Conservation (phyloP, 805 yeast genomes). For the Ogataea kodamae region DNA sequence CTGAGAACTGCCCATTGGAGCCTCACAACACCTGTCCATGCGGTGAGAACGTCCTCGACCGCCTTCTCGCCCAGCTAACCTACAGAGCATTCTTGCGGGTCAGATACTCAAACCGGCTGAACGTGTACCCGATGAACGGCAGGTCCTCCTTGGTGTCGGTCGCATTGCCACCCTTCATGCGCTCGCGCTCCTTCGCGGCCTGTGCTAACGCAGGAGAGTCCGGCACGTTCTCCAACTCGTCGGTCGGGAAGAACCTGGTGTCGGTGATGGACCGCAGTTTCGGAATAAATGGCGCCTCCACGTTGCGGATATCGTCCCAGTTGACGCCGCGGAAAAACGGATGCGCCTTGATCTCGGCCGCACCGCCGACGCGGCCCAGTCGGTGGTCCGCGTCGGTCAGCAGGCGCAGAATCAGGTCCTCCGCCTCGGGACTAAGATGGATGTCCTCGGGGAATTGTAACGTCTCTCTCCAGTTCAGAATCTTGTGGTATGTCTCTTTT, state of each 20-base stretch:
- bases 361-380: conserved; percentile 86
- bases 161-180: conserved; percentile 40
- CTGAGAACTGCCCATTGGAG: too few species aligned
- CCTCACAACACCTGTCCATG: too few species aligned
- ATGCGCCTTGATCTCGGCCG: conserved; percentile 83
- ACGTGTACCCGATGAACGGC: conserved; percentile 97
- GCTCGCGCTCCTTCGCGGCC: conserved; percentile 65
- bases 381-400: conserved; percentile 77
- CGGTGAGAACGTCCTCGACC: too few species aligned
- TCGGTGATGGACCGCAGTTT: conserved; percentile 89
- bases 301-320: conserved; percentile 84
- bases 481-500: conserved; percentile 88
- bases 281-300: conserved; percentile 92
- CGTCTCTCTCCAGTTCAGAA: conserved; percentile 86
- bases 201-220: conserved; percentile 74
- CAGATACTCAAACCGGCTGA: conserved; percentile 88
- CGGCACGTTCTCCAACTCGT: conserved; percentile 91
- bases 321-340: conserved; percentile 96
- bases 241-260: conserved; percentile 97
- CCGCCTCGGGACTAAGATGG: conserved; percentile 83
- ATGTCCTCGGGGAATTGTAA: conserved; percentile 87
- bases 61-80: too few species aligned
- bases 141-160: conserved; percentile 74
- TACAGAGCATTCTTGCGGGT: conserved; percentile 65
- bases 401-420: conserved; percentile 75